Percentiles rank a stretch among this genome's conserved stretches.
Evolutionary conservation across 129 eudicot genomes (phyloP).

Genomic region (Daucus carota): DH1_v3.0 NC_030384.2:31031501-31032000

Average conservation of each 20-base stretch:
- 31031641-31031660: background rate
- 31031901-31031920: background rate
- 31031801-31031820: background rate
- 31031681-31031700: background rate
- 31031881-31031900: background rate
- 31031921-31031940: background rate
- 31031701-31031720: background rate
- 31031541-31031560: background rate
- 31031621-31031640: background rate
- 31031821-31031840: constrained; percentile 9
- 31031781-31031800: background rate
- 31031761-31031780: background rate
- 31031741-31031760: background rate
- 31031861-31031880: background rate
- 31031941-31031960: background rate
- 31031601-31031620: background rate
- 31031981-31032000: too few species aligned
- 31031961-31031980: too few species aligned
- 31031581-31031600: background rate
- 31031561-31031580: background rate
- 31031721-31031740: background rate
- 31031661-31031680: background rate
- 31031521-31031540: background rate
- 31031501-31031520: background rate
- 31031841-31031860: constrained; percentile 15